Conservation (phyloP, 2,329 filamentous ascomycete species). For the Endoconidiophora polonica region DNA sequence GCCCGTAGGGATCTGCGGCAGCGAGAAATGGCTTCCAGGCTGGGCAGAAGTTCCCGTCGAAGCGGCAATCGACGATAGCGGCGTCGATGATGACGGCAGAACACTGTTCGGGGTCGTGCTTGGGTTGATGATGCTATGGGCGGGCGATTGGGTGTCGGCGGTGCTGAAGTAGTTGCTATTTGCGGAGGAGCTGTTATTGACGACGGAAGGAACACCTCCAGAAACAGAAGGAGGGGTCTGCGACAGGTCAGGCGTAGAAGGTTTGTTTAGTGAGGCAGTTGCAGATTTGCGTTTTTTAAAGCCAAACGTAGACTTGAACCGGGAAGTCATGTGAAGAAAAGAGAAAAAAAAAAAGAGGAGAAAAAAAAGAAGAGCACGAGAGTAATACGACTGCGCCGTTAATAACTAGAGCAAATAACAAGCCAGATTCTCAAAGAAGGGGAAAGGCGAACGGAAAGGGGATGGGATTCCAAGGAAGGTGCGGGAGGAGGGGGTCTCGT, state of each 20-base stretch:
- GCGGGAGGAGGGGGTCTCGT: neutral
- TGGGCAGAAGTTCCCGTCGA: neutral
- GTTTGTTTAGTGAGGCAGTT: slow-evolving; percentile 35
- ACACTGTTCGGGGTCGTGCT: slow-evolving; percentile 3
- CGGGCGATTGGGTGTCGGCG: slow-evolving; percentile 1
- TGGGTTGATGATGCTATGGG: neutral
- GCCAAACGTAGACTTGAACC: slow-evolving; percentile 61
- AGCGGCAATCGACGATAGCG: neutral
- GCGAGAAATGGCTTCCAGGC: slow-evolving; percentile 3
- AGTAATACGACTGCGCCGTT: slow-evolving; percentile 7
- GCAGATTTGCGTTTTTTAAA: slow-evolving; percentile 64
- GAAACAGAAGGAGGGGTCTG: slow-evolving; percentile 8
- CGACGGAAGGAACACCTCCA: slow-evolving; percentile 1
- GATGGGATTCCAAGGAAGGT: neutral
- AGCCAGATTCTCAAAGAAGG: slow-evolving; percentile 7
- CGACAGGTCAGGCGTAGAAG: slow-evolving; percentile 8
- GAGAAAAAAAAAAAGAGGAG: slow-evolving; percentile 19
- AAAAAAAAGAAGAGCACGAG: slow-evolving; percentile 15
- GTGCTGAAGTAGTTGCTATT: slow-evolving; percentile 24
- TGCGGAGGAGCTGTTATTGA: slow-evolving; percentile 13
- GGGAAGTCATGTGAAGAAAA: slow-evolving; percentile 47
- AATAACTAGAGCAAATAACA: slow-evolving; percentile 16
- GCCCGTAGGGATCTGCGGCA: slow-evolving; percentile 5
- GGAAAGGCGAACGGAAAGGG: slow-evolving; percentile 6
- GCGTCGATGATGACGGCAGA: neutral